Evolutionary conservation across 805 yeast genomes (phyloP), one percentile per base, ranked within the genome.

Genomic region (Lachancea mirantina): DNA sequence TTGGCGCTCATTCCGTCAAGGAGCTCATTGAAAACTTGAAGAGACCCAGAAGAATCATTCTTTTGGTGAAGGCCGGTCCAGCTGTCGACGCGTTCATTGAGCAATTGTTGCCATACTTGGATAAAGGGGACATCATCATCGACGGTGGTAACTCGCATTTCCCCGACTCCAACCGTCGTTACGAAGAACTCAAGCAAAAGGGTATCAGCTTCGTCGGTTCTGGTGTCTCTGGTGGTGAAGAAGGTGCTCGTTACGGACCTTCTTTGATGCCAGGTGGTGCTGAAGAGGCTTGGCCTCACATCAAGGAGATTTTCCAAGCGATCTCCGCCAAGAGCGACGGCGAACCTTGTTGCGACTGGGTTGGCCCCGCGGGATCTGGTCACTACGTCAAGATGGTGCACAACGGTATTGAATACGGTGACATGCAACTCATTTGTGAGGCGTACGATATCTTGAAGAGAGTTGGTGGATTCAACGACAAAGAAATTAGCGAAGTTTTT

Each of bases 301-400:
- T 89, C 61, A 89, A 89, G 78, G 79, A 77, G 43, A 92, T 89
- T 58, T 87, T 89, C 85, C 98, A 89, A 70, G 76, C 88, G 35
- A 83, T 92, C 54, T 70, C 96, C 36, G 97, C 98, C 61, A 87
- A 89, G 73, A 65, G 94, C 42, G 96, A 92, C 59, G 96, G 95
- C 54, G 96, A 92, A 72, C 96, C 98, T 61, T 89, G 98, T 71
- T 89, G 98, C 72, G 98, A 89, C 77, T 89, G 98, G 98, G 96
- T 89, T 53, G 98, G 98, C 57, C 95, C 89, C 51, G 95, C 94
- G 41, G 98, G 98, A 65, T 78, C 97, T 28, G 98, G 98, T 57
- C 98, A 89, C 69, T 89, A 81, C 69, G 97, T 89, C 61, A 89
- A 89, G 75, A 92, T 92, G 98, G 97, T 92, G 46, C 98, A 89